Percentiles rank a stretch among this genome's conserved stretches.
These are phyloP conservation scores for Cylindrodendrum hubeiense DNA, from an alignment of 2,329 filamentous ascomycete genomes.

Conservation along the genomic window DNA sequence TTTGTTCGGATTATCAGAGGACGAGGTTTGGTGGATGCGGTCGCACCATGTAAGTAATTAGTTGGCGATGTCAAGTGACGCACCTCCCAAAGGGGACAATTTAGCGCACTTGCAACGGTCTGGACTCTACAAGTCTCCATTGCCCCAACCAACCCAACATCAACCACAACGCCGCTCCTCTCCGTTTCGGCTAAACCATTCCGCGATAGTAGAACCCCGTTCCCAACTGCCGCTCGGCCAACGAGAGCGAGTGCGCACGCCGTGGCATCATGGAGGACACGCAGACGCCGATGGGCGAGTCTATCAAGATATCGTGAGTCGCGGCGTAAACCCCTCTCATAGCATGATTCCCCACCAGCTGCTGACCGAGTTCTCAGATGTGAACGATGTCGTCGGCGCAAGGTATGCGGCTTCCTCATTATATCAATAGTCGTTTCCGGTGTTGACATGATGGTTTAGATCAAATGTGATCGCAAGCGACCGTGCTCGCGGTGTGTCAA, in stretches of 20 bases:
- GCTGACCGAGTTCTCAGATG: slow-evolving; percentile 48
- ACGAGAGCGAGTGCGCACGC: background rate
- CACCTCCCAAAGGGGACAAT: slow-evolving; percentile 16
- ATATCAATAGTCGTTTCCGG: background rate
- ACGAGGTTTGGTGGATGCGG: background rate
- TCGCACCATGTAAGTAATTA: background rate
- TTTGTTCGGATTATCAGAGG: background rate
- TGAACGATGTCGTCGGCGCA: slow-evolving; percentile 58
- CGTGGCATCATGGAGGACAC: slow-evolving; percentile 47
- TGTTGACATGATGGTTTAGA: slow-evolving; percentile 47
- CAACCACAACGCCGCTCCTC: slow-evolving; percentile 18
- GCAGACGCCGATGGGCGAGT: slow-evolving; percentile 51
- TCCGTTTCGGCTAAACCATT: slow-evolving; percentile 15
- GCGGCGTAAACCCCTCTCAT: slow-evolving; percentile 13
- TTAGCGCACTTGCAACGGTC: slow-evolving; percentile 29
- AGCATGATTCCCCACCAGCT: slow-evolving; percentile 7
- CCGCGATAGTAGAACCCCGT: background rate
- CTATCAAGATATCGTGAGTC: slow-evolving; percentile 53
- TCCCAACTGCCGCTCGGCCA: background rate
- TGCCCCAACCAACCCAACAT: slow-evolving; percentile 23
- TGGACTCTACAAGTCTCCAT: background rate
- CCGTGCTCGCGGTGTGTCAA: slow-evolving; percentile 64
- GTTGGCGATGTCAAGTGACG: slow-evolving; percentile 37
- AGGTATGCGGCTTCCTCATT: slow-evolving; percentile 47
- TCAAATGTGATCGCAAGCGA: slow-evolving; percentile 65